A percentile compares a stretch with the other conserved stretches of the same genome.
phyloP scores from a whole-genome alignment of 2,329 filamentous ascomycete genomes.

The Diplocarpon mali region DNA sequence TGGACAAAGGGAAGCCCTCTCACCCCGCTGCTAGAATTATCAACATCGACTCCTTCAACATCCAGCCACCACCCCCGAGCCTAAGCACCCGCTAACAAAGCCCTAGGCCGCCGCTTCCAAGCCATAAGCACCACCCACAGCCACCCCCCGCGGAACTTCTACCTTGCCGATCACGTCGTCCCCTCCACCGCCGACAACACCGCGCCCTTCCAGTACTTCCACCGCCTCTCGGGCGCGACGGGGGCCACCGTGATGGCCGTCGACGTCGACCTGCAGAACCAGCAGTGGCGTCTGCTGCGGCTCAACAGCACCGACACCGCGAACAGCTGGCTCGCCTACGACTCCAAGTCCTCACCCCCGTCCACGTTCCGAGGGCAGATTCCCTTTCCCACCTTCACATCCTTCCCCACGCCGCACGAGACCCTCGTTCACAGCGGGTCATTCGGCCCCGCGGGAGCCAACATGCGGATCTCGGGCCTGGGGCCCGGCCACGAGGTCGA shows the following conservation, averaged over 20 bases:
- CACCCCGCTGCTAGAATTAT: background rate
- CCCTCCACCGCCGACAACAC: background rate
- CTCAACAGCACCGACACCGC: slow-evolving; percentile 3
- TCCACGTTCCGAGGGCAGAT: background rate
- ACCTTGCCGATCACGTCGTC: slow-evolving; percentile 4
- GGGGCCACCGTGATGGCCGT: background rate
- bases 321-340: slow-evolving; percentile 7
- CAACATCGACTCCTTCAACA: background rate
- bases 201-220: slow-evolving; percentile 8
- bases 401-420: background rate
- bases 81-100: background rate
- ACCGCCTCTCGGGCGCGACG: slow-evolving; percentile 4
- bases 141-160: background rate
- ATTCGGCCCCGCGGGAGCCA: background rate
- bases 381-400: background rate
- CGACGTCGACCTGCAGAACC: slow-evolving; percentile 10
- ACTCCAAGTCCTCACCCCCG: background rate
- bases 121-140: background rate
- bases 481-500: background rate
- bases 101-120: background rate
- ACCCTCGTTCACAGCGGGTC: slow-evolving; percentile 8
- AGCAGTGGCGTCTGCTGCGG: slow-evolving; percentile 5
- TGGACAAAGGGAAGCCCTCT: slow-evolving; percentile 3
- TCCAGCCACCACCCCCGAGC: no score
- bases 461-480: slow-evolving; percentile 9